Base-by-base conservation (phyloP, 495 filamentous ascomycete species). In the Penicillium mononematosum region DNA sequence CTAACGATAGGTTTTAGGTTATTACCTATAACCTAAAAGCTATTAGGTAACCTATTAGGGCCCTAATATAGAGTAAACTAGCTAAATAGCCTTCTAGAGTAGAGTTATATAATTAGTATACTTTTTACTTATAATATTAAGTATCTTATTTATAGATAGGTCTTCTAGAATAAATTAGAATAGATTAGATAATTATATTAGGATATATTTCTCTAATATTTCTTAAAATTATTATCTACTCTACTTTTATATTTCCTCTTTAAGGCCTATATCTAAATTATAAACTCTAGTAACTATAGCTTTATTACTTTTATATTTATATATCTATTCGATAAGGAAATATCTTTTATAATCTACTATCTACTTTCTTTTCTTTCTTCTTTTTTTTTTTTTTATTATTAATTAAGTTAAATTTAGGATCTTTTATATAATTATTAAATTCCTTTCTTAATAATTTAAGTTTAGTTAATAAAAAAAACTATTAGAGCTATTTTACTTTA, bases 161-260 rank as follows among this genome's bases (percentile, higher is more conserved):
- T 47, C 17, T 32, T 32, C 45, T 50, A 38, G 47, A 50, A 34
- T 22, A 20, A 32, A 34, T 22, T 24, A 50, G 11, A n/a, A 49
- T 24, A 34, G 20, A 20, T 12, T 20, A 34, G 22, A 48, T 31
- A 7, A 48, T 22, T 36, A 22, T 19, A 47, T 22, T 16, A 20
- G 45, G 27, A 31, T 32, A 48, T 48, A 48, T 32, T 48, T 48
- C 14, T 36, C 29, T 48, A 36, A 22, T 50, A 36, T 22, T 38
- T 9, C 47, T 50, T 22, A 36, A 34, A 50, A 16, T 34, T 3
- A 3, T 50, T 22, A 36, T 50, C 19, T 24, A 11, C 47, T 10
- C 31, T 50, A 19, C n/a, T 50, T 19, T 50, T 36, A 29, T 11
- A 17, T 11, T 50, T 50, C 29, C 47, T 38, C 31, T 31, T 5